Evolutionary conservation across 2,329 filamentous ascomycete genomes (phyloP), one percentile per base, ranked within the genome.

Genomic region (Paecilomyces sp.): DNA sequence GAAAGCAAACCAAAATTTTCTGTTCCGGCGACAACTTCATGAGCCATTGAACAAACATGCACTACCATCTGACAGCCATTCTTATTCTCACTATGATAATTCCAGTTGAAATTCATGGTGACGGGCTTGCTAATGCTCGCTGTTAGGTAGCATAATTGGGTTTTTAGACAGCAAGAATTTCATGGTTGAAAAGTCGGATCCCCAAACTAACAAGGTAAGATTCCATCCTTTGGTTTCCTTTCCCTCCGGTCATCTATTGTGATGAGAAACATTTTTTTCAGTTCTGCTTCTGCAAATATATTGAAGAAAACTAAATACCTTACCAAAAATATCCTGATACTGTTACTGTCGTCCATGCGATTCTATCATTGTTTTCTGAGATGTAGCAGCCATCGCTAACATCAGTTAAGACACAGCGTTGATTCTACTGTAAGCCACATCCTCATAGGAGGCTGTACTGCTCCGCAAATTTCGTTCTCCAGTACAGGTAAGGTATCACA

Each of bases 251-350:
- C 54, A 55, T 31, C 15, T 9, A 68, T 58, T 62, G 70, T 80
- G 79, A 81, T 82, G 79, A 81, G 74, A 76, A 72, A 78, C 66
- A 75, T 74, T 79, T 70, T 70, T 76, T 79, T 80, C 82, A 85
- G 82, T 85, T 85, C 82, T 85, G 82, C 82, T 85, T 83, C 82
- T 83, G 82, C 77, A 83, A 82, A 72, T 70, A 60, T 66, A 70
- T 82, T 84, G 82, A 83, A 80, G 82, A 84, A 72, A 82, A 77
- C 70, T 69, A 77, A 77, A 79, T 81, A 82, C 80, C 80, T 81
- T 83, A 83, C 81, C 81, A 81, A 78, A 77, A 77, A 64, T 68
- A 76, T 78, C 77, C 80, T 82, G 79, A 82, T 73, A 31, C 59
- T 53, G 30, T 51, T 9, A 59, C 56, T 59, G 56, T 55, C 54